Conservation (phyloP, 2,329 filamentous ascomycete genomes). For the Fusarium buharicum region DNA sequence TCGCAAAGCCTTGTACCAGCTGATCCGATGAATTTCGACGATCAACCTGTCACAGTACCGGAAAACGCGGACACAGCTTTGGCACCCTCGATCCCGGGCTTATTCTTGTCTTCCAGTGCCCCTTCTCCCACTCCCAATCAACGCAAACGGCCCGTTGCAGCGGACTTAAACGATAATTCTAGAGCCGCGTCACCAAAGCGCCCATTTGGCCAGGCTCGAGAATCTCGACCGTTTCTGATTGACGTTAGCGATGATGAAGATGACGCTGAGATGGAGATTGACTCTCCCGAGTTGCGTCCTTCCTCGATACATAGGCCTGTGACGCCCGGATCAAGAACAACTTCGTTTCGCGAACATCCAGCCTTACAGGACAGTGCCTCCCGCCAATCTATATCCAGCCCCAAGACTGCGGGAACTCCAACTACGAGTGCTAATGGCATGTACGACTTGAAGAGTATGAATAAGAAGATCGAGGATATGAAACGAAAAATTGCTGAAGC, state of each 20-base stretch:
- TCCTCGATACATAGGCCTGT: slow-evolving; percentile 48
- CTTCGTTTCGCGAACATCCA: slow-evolving; percentile 58
- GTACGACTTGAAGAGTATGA: slow-evolving; percentile 61
- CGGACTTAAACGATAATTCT: slow-evolving; percentile 73
- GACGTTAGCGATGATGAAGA: slow-evolving; percentile 81
- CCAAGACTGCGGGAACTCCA: slow-evolving; percentile 53
- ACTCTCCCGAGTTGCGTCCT: slow-evolving; percentile 60
- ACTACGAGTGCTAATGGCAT: slow-evolving; percentile 50
- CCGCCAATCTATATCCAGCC: slow-evolving; percentile 55
- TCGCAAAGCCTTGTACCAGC: slow-evolving; percentile 5
- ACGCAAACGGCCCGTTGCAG: slow-evolving; percentile 65
- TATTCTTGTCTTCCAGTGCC: slow-evolving; percentile 50
- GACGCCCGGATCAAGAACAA: slow-evolving; percentile 50
- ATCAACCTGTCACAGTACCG: slow-evolving; percentile 3
- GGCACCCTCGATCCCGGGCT: slow-evolving; percentile 50
- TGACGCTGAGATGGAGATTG: slow-evolving; percentile 75
- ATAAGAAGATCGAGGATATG: slow-evolving; percentile 69
- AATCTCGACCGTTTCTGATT: slow-evolving; percentile 77
- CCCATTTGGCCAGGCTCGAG: slow-evolving; percentile 68
- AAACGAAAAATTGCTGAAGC: slow-evolving; percentile 68
- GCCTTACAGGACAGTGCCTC: slow-evolving; percentile 55
- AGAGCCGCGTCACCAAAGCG: slow-evolving; percentile 62
- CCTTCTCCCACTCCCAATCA: slow-evolving; percentile 33
- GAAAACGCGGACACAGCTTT: slow-evolving; percentile 26
- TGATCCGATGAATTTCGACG: slow-evolving; percentile 4